These are phyloP conservation scores for Xylaria bambusicola DNA, from an alignment of 495 filamentous ascomycete species.

Conservation along the genomic window DNA sequence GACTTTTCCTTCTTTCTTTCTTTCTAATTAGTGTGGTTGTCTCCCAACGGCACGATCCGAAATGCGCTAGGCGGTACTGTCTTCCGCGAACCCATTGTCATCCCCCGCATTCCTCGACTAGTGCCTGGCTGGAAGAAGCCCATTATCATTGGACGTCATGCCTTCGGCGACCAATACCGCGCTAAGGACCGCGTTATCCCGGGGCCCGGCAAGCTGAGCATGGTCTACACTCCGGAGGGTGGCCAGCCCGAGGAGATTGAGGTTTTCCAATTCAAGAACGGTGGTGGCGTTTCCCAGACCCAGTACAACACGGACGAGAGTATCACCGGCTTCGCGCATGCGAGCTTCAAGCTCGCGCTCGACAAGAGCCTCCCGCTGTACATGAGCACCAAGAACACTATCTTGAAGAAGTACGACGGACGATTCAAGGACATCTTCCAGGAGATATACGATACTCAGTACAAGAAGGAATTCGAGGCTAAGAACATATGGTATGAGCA, in stretches of 20 bases:
- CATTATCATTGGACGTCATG: constrained; percentile 98
- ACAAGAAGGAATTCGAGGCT: constrained; percentile 84
- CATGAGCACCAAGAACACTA: constrained; percentile 99
- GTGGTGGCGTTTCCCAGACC: constrained; percentile 85
- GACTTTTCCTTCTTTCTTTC: constrained; percentile 4
- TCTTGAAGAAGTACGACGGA: constrained; percentile 97
- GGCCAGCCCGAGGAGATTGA: constrained; percentile 84
- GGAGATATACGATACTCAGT: constrained; percentile 86
- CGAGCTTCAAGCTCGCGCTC: constrained; percentile 91
- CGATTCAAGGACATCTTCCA: constrained; percentile 99
- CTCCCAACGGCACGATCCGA: constrained; percentile 96
- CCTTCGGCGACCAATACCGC: constrained; percentile 97
- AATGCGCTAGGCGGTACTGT: constrained; percentile 95
- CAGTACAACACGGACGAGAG: constrained; percentile 98
- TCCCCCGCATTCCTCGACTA: constrained; percentile 84
- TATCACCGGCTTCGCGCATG: constrained; percentile 91
- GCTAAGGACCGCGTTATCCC: constrained; percentile 84
- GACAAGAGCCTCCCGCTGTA: constrained; percentile 86
- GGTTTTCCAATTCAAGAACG: constrained; percentile 83
- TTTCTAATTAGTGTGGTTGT: constrained; percentile 79
- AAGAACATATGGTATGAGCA: constrained; percentile 99
- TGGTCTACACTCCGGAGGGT: constrained; percentile 86
- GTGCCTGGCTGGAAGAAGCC: constrained; percentile 97
- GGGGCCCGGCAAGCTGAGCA: constrained; percentile 81
- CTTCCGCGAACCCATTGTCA: constrained; percentile 97